Evolutionary conservation across 225 moss, liverwort and hornwort genomes (phyloP).

Genomic region (Thuidium tamariscinum): DNA sequence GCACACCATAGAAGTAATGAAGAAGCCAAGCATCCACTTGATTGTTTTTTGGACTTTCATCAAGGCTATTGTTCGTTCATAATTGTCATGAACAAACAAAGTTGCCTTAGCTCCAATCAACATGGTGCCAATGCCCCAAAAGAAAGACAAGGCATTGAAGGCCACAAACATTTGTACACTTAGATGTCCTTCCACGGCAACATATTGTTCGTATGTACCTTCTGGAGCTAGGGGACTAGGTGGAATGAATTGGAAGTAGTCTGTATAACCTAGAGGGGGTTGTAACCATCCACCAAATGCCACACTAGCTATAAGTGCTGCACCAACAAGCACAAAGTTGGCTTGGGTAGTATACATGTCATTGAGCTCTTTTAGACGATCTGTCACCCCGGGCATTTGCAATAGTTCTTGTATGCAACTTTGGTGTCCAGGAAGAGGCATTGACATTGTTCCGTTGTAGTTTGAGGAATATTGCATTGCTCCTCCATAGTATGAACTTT

Average conservation of each 20-base stretch:
- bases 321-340: background rate
- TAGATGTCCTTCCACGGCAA: background rate
- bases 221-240: background rate
- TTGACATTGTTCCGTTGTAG: too few relatives aligned
- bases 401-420: background rate
- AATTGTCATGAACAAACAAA: background rate
- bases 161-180: background rate
- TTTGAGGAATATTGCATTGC: too few relatives aligned
- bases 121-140: background rate
- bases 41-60: background rate
- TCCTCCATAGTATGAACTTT: too few relatives aligned
- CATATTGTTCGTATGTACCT: background rate
- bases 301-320: background rate
- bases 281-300: background rate
- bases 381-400: background rate
- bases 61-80: background rate
- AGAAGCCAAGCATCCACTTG: background rate
- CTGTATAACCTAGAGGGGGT: background rate
- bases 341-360: background rate
- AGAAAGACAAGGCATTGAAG: background rate
- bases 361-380: background rate
- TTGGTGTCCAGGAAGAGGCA: fast-evolving
- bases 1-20: background rate
- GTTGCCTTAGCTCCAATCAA: background rate
- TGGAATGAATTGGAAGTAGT: background rate